A percentile compares a stretch with the other conserved stretches of the same genome.
Conservation (phyloP, 2,329 filamentous ascomycete species). For the Juglanconis oblonga region DNA sequence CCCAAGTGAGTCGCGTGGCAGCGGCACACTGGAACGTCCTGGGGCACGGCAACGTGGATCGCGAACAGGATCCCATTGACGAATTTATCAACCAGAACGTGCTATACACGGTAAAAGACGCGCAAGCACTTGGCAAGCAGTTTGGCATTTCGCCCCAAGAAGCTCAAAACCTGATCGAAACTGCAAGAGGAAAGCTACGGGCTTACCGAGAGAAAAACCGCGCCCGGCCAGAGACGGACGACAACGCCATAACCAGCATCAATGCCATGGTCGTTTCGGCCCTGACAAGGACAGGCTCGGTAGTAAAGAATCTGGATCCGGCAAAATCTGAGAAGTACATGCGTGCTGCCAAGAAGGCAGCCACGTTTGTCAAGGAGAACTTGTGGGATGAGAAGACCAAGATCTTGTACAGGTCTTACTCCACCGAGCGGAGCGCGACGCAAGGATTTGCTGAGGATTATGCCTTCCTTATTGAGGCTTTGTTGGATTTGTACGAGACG, state of each 20-base stretch:
- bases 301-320: conserved; percentile 59
- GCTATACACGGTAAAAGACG: conserved; percentile 66
- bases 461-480: conserved; percentile 78
- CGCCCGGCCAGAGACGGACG: conserved; percentile 74
- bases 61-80: conserved; percentile 82
- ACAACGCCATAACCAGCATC: conserved; percentile 83
- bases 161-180: conserved; percentile 63
- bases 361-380: conserved; percentile 67
- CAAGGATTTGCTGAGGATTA: conserved; percentile 91
- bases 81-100: conserved; percentile 96
- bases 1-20: conserved; percentile 67
- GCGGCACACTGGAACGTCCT: conserved; percentile 83
- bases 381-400: conserved; percentile 66
- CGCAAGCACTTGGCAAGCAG: conserved; percentile 68
- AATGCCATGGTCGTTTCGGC: conserved; percentile 86
- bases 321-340: conserved; percentile 60
- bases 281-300: conserved; percentile 70
- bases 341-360: conserved; percentile 63
- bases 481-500: conserved; percentile 80
- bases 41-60: conserved; percentile 80
- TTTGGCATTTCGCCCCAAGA: conserved; percentile 70
- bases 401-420: conserved; percentile 72
- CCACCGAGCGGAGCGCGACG: conserved; percentile 60
- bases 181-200: conserved; percentile 65
- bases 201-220: conserved; percentile 72